Evolutionary conservation across 73 alveolate species (phyloP), one percentile per base, ranked within the genome.

Genomic region (Blepharisma japonicum): DNA sequence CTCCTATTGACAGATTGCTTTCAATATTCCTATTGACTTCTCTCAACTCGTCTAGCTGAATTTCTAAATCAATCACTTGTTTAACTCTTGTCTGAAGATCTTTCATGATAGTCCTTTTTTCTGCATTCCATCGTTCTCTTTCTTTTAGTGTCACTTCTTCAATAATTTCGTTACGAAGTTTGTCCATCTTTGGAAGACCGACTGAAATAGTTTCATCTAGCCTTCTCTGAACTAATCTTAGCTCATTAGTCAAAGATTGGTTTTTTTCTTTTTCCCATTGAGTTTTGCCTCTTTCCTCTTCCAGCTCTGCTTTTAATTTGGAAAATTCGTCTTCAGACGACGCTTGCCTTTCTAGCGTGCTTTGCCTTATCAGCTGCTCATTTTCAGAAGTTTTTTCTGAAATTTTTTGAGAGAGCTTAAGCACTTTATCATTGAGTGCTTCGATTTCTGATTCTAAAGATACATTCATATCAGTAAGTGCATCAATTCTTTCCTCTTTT

Each of bases 31-130:
- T 86, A 74, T 68, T 82, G 51, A 79, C 83, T 46, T 86, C 94
- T 51, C 77, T 79, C 6, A 81, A 74, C 54, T 86, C 87, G 70
- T 86, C 94, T 42, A 86, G 68, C 39, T 78, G 88, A 70, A 86
- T 77, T 55, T 86, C 94, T 7, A 86, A 79, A 32, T 77, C 76
- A 6, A 82, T 78, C 46, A 86, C 94, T 47, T 82, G 77, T 5
- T 86, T 86, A 5, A 86, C 87, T 68, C 90, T 77, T 67, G 82
- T 86, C 77, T 86, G 68, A 6, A 86, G 55, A 70, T 86, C 94
- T 48, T 32, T 68, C 8, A 86, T 39, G 66, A 86, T 76, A 49
- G 68, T 55, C 4, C 45, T 74, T 68, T 78, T 50, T 55, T 86
- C 90, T 6, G 61, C 68, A 6, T 56, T 88, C 84, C 84, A 86